phyloP scores from a whole-genome alignment of 495 filamentous ascomycete species.

The Pyronema omphalodes region DNA sequence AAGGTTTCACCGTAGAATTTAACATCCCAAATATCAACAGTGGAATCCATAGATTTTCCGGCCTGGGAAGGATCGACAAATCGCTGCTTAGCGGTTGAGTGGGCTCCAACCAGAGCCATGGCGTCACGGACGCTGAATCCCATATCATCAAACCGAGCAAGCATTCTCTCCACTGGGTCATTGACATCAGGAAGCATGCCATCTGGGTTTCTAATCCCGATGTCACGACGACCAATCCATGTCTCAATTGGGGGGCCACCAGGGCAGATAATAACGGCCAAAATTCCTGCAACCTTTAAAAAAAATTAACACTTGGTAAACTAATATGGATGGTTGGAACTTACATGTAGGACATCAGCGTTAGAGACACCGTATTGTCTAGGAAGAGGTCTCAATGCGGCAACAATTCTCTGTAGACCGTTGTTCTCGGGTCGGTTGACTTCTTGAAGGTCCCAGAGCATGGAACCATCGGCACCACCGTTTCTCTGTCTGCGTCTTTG shows the following conservation, averaged over 20 bases:
- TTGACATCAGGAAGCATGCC: slow-evolving; percentile 21
- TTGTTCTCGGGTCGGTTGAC: slow-evolving; percentile 19
- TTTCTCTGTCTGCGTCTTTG: neutral
- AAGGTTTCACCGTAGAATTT: slow-evolving; percentile 21
- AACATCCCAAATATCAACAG: slow-evolving; percentile 24
- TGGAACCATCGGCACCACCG: slow-evolving; percentile 23
- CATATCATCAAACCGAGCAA: slow-evolving; percentile 21
- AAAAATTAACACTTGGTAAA: neutral
- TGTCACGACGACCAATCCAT: slow-evolving; percentile 19
- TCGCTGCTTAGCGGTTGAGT: slow-evolving; percentile 15
- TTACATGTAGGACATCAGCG: slow-evolving; percentile 18
- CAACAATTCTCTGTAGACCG: slow-evolving; percentile 18
- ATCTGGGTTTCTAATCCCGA: slow-evolving; percentile 7
- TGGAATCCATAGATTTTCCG: slow-evolving; percentile 18
- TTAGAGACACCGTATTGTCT: slow-evolving; percentile 10
- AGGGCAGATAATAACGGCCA: slow-evolving; percentile 24
- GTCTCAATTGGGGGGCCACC: slow-evolving; percentile 19
- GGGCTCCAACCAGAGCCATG: slow-evolving; percentile 23
- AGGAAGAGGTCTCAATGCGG: slow-evolving; percentile 8
- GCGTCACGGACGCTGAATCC: slow-evolving; percentile 19
- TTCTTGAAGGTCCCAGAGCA: slow-evolving; percentile 16
- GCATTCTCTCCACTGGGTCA: slow-evolving; percentile 11
- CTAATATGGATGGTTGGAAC: neutral
- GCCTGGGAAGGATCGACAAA: slow-evolving; percentile 1
- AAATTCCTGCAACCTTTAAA: slow-evolving; percentile 14